Base-by-base conservation (phyloP, 225 moss, liverwort and hornwort species). In the Physcomitrium patens region DNA sequence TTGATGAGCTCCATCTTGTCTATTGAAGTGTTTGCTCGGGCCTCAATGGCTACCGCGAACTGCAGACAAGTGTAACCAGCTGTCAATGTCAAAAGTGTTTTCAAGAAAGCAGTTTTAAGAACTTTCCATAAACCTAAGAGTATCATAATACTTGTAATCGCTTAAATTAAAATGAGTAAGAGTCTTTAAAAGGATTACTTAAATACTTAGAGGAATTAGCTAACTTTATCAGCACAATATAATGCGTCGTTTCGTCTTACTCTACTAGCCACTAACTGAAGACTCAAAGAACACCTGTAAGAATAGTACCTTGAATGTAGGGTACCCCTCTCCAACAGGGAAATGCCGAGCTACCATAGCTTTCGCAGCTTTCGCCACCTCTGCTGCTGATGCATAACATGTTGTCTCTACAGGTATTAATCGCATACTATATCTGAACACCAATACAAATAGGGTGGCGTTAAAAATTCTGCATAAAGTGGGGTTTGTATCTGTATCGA, bases 1-100 rank as follows among this genome's bases (percentile, higher is more conserved):
- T 95, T 89, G 51, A 99, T 93, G 65, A 99, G 91, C 22, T 91
- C 95, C 93, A 93, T 93, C 89, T 95, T 99, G 82, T 99, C 89
- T 63, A 99, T 72, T 55, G 88, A 91, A 15, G 99, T 95, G 73
- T 99, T 99, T 46, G 99, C 99, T 73, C 99, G 95, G 31, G 91
- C 84, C 76, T 99, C 99, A 73, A 95, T 93, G 17, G 88, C 62
- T 60, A 99, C 91, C 65, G 99, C 99, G 81, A 92, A 99, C 99
- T 99, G 94, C 79, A 79, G 53, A 78, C 57, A 68, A 42, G 28
- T 74, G 53, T 6, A 58, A 78, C 71, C 75, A 75, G 51, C 46
- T 52, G 31, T 55, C 47, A 16, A 37, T 37, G 7, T 3, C 7
- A 37, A 37, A 2, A 5, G 5, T 37, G 5, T 37, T 37, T 24